Conservation (phyloP, 768 basidiomycete species). For the Auriscalpium microsporum region DNA sequence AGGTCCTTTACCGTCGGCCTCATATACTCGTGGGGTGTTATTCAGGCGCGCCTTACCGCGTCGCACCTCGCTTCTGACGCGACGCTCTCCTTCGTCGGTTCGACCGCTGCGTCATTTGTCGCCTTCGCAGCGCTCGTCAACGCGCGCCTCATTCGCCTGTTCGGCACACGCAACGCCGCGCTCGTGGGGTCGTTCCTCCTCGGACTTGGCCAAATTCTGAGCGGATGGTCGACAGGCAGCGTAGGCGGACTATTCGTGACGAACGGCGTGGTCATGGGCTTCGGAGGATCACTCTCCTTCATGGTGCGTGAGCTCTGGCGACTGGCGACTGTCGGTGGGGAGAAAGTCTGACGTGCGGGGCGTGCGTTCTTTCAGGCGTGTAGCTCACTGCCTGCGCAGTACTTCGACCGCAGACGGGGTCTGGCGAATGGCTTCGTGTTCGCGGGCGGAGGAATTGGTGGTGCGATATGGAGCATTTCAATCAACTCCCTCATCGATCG, state of each 20-base stretch:
- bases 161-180: constrained; percentile 23
- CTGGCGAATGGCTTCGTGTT: constrained; percentile 29
- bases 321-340: too few species aligned
- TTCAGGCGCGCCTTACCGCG: constrained; percentile 23
- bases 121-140: constrained; percentile 23
- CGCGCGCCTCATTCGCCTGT: constrained; percentile 22
- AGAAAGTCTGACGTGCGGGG: neutral
- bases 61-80: constrained; percentile 19
- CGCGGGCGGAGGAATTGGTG: constrained; percentile 25
- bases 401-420: constrained; percentile 25
- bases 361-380: constrained; percentile 16
- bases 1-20: constrained; percentile 22
- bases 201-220: constrained; percentile 23
- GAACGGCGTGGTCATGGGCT: constrained; percentile 22
- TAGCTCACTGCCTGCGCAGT: constrained; percentile 27
- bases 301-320: constrained; percentile 9
- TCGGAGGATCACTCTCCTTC: constrained; percentile 21
- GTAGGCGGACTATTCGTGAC: constrained; percentile 22
- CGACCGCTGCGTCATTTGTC: constrained; percentile 21
- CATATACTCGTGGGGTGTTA: constrained; percentile 24
- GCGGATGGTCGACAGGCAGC: constrained; percentile 16
- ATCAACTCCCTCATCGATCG: constrained; percentile 21
- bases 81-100: constrained; percentile 26
- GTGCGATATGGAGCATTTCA: constrained; percentile 22
- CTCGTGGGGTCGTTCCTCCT: constrained; percentile 23